Evolutionary conservation across 2,329 filamentous ascomycete species (phyloP).

Genomic region (Talaromyces islandicus): DNA sequence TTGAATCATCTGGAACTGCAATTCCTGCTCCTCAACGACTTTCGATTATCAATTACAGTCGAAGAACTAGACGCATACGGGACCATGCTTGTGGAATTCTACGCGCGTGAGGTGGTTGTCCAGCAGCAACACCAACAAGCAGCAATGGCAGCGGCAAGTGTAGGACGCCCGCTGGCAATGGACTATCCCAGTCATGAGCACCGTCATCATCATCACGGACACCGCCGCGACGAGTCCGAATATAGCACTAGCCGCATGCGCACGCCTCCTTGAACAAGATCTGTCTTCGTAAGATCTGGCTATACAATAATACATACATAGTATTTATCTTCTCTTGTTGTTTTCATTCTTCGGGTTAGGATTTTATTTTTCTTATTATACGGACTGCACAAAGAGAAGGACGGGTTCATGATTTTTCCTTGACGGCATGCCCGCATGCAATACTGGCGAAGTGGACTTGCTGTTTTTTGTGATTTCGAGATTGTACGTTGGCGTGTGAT

Average conservation of each 20-base stretch:
- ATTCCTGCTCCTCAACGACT: slow-evolving; percentile 92
- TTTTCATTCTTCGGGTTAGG: background rate
- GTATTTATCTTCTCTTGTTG: background rate
- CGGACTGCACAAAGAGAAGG: background rate
- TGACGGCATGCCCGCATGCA: background rate
- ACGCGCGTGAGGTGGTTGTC: slow-evolving; percentile 79
- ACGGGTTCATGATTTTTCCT: background rate
- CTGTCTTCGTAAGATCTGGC: background rate
- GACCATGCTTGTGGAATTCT: slow-evolving; percentile 98
- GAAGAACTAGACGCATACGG: slow-evolving; percentile 96
- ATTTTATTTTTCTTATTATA: background rate
- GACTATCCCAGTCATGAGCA: slow-evolving; percentile 1
- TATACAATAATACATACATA: background rate
- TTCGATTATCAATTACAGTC: slow-evolving; percentile 83
- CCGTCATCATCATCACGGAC: slow-evolving; percentile 2
- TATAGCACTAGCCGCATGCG: slow-evolving; percentile 2
- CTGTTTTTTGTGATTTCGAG: background rate
- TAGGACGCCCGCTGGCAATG: slow-evolving; percentile 1
- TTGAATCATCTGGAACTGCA: slow-evolving; percentile 95
- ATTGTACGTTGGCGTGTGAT: background rate
- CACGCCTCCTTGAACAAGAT: slow-evolving; percentile 4
- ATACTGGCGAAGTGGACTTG: background rate
- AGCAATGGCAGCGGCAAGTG: background rate
- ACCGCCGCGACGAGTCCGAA: slow-evolving; percentile 6
- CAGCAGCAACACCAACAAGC: slow-evolving; percentile 30